Conservation (phyloP, 129 eudicot genomes). For the Ambrosia trifida region DNA sequence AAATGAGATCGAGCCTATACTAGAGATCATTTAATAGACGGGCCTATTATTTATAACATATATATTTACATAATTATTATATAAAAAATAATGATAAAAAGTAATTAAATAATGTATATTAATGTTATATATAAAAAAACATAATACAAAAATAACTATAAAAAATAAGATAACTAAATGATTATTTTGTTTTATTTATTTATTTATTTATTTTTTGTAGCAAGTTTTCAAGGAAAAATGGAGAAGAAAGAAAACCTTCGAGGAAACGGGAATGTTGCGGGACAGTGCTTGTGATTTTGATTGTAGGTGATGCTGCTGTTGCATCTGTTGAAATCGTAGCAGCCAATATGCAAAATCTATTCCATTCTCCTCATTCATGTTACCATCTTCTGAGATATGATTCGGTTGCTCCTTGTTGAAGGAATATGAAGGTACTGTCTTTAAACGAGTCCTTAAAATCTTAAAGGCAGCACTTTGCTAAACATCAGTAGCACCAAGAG, state of each 20-base stretch:
- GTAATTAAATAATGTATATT: no score
- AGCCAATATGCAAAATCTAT: slow-evolving; percentile 67
- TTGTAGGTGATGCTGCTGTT: slow-evolving; percentile 72
- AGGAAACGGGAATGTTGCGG: slow-evolving; percentile 42
- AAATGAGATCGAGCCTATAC: neutral
- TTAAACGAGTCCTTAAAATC: slow-evolving; percentile 85
- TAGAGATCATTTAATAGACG: neutral
- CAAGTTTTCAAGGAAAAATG: neutral
- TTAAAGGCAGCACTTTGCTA: slow-evolving; percentile 98
- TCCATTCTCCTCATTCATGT: slow-evolving; percentile 51
- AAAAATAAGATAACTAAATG: no score
- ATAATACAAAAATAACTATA: no score
- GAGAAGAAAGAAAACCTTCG: slow-evolving; percentile 53
- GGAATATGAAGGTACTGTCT: slow-evolving; percentile 86
- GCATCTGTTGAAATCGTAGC: slow-evolving; percentile 69
- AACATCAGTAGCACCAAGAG: slow-evolving; percentile 28
- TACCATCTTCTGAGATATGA: slow-evolving; percentile 46
- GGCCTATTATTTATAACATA: neutral
- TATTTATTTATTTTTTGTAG: no score
- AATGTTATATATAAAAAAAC: no score
- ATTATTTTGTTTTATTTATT: no score
- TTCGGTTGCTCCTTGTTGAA: slow-evolving; percentile 57
- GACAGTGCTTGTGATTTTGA: slow-evolving; percentile 52
- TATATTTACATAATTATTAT: neutral
- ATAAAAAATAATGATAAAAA: no score